These are phyloP conservation scores for Colletotrichum musae DNA, from an alignment of 2,329 filamentous ascomycete genomes.

Conservation along the genomic window DNA sequence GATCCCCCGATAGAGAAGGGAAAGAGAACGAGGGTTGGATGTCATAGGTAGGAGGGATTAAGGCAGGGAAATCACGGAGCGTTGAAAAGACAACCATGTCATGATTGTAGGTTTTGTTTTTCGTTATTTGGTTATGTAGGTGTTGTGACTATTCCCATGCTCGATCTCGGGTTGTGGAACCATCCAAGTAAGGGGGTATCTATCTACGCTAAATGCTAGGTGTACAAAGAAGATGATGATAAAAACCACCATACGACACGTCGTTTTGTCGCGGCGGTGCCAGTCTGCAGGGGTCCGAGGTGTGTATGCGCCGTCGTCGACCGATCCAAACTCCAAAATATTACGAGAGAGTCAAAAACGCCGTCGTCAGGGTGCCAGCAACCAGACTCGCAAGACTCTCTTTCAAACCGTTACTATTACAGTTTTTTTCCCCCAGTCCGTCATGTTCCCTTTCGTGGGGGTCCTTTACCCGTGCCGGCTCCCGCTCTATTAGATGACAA, in stretches of 20 bases:
- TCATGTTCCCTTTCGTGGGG: too few relatives aligned
- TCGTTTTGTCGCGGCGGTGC: background rate
- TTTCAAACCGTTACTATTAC: slow-evolving; percentile 1
- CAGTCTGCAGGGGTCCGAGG: slow-evolving; percentile 3
- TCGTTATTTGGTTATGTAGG: background rate
- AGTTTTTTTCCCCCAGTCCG: background rate
- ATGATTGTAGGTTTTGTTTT: background rate
- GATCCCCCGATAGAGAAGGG: background rate
- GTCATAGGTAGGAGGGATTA: too few relatives aligned
- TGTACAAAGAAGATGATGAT: slow-evolving; percentile 13
- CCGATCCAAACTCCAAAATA: slow-evolving; percentile 9
- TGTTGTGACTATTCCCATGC: background rate
- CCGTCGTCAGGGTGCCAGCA: slow-evolving; percentile 23
- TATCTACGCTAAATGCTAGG: slow-evolving; percentile 18
- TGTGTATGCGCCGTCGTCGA: background rate
- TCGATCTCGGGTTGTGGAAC: background rate
- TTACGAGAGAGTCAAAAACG: slow-evolving; percentile 12
- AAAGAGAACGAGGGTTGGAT: too few relatives aligned
- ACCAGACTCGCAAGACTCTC: slow-evolving; percentile 10
- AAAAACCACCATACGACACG: background rate
- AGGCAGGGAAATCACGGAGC: too few relatives aligned
- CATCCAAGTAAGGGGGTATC: slow-evolving; percentile 13
- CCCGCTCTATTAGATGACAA: slow-evolving; percentile 7
- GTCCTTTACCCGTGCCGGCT: background rate
- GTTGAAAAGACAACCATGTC: background rate